A percentile compares a stretch with the other conserved stretches of the same genome.
Conservation (phyloP, 257 asterid species). For the Cynanchum wilfordii region DNA sequence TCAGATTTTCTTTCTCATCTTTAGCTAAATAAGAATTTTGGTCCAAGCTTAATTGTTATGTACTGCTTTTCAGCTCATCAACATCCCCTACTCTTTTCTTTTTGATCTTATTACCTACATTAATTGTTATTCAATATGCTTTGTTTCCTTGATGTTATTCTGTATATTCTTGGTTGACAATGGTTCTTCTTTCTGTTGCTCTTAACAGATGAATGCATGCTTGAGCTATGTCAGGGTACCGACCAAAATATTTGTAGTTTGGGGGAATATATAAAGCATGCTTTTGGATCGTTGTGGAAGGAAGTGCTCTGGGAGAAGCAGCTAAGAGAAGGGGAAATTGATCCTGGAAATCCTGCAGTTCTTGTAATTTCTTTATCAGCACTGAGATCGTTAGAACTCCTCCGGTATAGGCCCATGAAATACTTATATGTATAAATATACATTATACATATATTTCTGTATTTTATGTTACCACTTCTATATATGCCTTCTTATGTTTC, state of each 20-base stretch:
- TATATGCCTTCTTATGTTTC: constrained; percentile 1
- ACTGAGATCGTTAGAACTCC: constrained; percentile 66
- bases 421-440: not conserved
- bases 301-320: constrained; percentile 52
- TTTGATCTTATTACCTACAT: not conserved
- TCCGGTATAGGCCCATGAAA: constrained; percentile 44
- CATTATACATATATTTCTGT: not conserved
- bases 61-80: not conserved
- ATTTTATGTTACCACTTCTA: not conserved
- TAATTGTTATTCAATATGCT: not conserved
- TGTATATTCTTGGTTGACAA: not conserved
- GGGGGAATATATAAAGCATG: constrained; percentile 57
- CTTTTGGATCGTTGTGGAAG: constrained; percentile 78
- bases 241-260: constrained; percentile 34
- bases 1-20: not conserved
- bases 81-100: not conserved
- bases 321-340: constrained; percentile 50
- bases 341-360: constrained; percentile 82
- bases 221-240: constrained; percentile 45
- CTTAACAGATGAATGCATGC: constrained; percentile 50
- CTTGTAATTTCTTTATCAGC: constrained; percentile 84
- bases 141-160: not conserved
- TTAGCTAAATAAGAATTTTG: not conserved
- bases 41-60: not conserved
- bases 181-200: not conserved